Base-by-base conservation (phyloP, 2,329 filamentous ascomycete species). In the Chaetomiaceae sp. region DNA sequence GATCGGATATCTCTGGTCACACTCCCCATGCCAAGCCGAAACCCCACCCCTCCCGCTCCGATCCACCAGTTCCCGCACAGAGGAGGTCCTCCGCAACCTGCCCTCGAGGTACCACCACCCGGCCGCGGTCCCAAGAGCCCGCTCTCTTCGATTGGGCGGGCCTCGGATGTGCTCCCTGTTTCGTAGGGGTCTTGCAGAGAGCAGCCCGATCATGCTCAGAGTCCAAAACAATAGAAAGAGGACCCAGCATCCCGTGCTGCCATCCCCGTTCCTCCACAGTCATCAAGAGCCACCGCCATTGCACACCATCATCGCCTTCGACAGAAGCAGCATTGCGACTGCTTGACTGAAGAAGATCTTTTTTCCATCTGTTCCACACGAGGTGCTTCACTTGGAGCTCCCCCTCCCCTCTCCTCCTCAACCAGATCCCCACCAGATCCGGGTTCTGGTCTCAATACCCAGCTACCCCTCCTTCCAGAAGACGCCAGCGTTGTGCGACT, bases 401-500 rank as follows among this genome's bases (percentile, higher is more conserved):
- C 45, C 47, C 38, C 47, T 51, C 42, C 15, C n/a, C 40, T 40
- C 25, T 33, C 43, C 20, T 48, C 53, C 44, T 20, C 25, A 22
- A 49, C 37, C 55, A 47, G 27, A 52, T 34, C 27, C 47, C 49
- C 47, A 54, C 39, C 15, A 40, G 39, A 43, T 44, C 48, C 55
- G 48, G 56, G 49, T 53, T 57, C 43, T 58, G 58, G 60, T 61
- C 56, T 53, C 52, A 46, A 53, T 25, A 57, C 3, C 27, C 14
- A 27, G 5, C 25, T 27, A 60, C 60, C 59, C 62, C 59, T 63
- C 59, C 54, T 61, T 59, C 54, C 58, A 59, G 47, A 56, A 55
- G 55, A 57, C 59, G 58, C 54, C 59, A 58, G 51, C 57, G 51
- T 56, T 61, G 60, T 63, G 57, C 58, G 55, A 63, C 61, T 59